Evolutionary conservation across 164 flowering plant genomes (phyloP), one percentile per base, ranked within the genome.

Genomic region (Vitis rotundifolia): DNA sequence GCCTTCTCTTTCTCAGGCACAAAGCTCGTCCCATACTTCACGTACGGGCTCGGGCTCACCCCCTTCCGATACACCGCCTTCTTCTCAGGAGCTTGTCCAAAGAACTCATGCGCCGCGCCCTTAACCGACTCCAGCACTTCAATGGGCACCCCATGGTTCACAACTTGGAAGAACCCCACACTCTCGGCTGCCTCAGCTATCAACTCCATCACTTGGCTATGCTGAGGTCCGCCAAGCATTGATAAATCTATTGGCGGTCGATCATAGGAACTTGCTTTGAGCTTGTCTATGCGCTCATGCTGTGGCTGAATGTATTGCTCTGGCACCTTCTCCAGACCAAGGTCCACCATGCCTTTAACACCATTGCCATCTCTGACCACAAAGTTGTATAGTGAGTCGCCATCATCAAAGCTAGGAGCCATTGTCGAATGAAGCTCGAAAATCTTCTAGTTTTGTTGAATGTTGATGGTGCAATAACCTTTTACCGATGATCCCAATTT

Each of bases 1-100:
- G 82, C 83, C 66, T 74, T 77, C 70, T 84, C 87, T 61, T 78
- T 84, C 80, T 80, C 87, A 0, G 87, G 85, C 31, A 67, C 70
- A 58, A 79, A 84, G 66, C 87, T 84, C 13, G 87, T 84, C 31
- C 75, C 81, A 52, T 84, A 84, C 49, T 51, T 79, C 8, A 78
- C 85, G 1, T 67, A 44, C 5, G 80, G 84, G 57, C 79, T 77
- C 3, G 78, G 74, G 56, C 80, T 81, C 53, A 52, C 75, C 1
- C 74, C 81, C 44, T 70, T 76, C 9, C 75, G 73, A 63, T 77
- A 84, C 47, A 72, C 71, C 9, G 75, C 82, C 71, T 81, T 37
- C 44, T 37, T 37, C 44, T 37, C 44, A 3, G 44, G 44, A 3
- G 7, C 44, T 37, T 6, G 44, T 84, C 49, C 68, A 28, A 81